These are phyloP conservation scores for Suillus discolor DNA, from an alignment of 768 basidiomycete species.

Conservation along the genomic window DNA sequence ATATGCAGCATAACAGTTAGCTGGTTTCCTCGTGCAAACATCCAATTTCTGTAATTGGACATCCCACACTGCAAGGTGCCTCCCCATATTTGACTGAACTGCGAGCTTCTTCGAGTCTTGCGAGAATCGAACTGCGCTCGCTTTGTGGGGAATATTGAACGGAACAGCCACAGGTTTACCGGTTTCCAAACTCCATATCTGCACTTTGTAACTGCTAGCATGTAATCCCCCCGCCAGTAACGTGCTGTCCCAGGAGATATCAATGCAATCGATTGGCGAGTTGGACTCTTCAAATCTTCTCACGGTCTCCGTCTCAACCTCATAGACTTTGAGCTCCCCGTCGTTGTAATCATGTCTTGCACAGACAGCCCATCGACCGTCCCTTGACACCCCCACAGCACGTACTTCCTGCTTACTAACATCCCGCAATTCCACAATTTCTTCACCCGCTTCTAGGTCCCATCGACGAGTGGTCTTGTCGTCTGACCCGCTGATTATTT, in stretches of 20 bases:
- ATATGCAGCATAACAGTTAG: no score
- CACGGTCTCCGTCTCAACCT: neutral
- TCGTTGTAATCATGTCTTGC: neutral
- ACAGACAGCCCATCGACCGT: neutral
- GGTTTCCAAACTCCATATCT: neutral
- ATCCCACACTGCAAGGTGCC: neutral
- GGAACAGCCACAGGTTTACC: neutral
- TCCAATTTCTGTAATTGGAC: neutral
- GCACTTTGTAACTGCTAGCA: neutral
- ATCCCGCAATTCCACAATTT: neutral
- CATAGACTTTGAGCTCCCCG: neutral
- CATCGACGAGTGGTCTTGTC: neutral
- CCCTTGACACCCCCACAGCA: neutral
- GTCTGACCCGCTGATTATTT: neutral
- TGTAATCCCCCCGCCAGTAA: constrained; percentile 2
- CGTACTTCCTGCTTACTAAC: neutral
- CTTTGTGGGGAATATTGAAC: neutral
- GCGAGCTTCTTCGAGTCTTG: neutral
- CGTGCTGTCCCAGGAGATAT: constrained; percentile 13
- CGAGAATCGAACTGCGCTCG: neutral
- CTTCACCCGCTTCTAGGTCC: neutral
- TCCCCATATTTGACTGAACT: neutral
- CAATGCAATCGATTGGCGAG: neutral
- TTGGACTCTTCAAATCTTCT: neutral
- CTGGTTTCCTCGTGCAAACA: neutral